Conservation (phyloP, 2,329 filamentous ascomycete genomes). For the Aspergillus felis region DNA sequence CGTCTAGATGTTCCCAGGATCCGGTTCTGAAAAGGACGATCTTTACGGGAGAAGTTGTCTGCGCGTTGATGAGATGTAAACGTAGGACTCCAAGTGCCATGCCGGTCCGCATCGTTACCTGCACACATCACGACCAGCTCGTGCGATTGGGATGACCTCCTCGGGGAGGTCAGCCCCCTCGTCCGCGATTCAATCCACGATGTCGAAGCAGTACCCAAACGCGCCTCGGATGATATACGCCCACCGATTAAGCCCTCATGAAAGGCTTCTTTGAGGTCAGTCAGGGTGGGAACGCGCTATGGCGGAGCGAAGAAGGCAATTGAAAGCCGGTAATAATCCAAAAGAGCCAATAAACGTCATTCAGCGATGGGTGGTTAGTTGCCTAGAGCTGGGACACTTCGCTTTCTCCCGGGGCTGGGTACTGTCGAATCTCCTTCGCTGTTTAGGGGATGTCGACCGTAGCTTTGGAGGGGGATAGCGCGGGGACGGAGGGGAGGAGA, state of each 20-base stretch:
- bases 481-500: neutral
- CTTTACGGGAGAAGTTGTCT: slow-evolving; percentile 5
- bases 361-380: neutral
- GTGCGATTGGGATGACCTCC: slow-evolving; percentile 36
- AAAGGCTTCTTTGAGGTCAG: neutral
- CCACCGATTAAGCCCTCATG: neutral
- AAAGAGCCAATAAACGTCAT: neutral
- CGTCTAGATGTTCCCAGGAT: slow-evolving; percentile 21
- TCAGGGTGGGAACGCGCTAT: neutral
- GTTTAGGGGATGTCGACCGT: neutral
- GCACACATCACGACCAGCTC: slow-evolving; percentile 29
- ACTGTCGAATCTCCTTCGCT: neutral
- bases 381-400: neutral
- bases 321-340: neutral
- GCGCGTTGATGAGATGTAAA: slow-evolving; percentile 7
- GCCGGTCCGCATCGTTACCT: slow-evolving; percentile 21
- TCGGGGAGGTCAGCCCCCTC: slow-evolving; percentile 40
- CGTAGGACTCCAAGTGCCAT: slow-evolving; percentile 10
- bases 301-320: neutral
- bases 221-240: neutral
- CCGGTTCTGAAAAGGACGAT: slow-evolving; percentile 10
- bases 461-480: neutral
- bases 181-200: slow-evolving; percentile 34
- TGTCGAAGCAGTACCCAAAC: slow-evolving; percentile 21
- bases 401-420: neutral